Evolutionary conservation across 2,329 filamentous ascomycete genomes (phyloP), one percentile per base, ranked within the genome.

Genomic region (Fusarium nelsonii): DNA sequence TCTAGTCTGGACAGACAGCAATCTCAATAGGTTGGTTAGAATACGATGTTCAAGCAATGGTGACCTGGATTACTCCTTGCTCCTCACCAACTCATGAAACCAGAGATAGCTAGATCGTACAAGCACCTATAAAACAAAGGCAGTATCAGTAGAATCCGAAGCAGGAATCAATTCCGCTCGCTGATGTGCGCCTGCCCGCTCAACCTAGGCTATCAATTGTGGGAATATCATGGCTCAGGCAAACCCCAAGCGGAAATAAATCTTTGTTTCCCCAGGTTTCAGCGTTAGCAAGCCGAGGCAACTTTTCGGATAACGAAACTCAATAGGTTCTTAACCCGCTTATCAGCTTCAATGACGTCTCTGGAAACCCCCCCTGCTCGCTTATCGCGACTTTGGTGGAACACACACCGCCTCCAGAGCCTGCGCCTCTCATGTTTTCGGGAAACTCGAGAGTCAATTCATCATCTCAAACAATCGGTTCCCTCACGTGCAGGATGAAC

Each of bases 351-450:
- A 41, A 30, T 57, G 49, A 23, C 60, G 26, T 63, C 44, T 28
- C 33, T 10, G n/a, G 15, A 23, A 40, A 23, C 30, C 26, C 36
- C 36, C 30, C 36, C 30, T 20, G 30, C 6, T 58, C 53, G 53
- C 43, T 41, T 55, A 45, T 40, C 40, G 30, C 46, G 46, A 55
- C 39, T 57, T 45, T 33, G 26, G 56, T 5, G 43, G 43, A 28
- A 34, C 33, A 18, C 41, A 60, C 45, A 62, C 56, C 58, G 58
- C 55, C 55, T 40, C 33, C 14, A 23, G 28, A 15, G 26, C 32
- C 20, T 15, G 39, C 15, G 37, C n/a, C 15, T 36, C 4, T 61
- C 18, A 45, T 26, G 28, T 33, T 5, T 9, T n/a, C 16, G 7
- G 14, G 12, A 8, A 20, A n/a, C 8, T 30, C 16, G 5, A 11